Evolutionary conservation across 208 protist genomes (phyloP).

Genomic region (Trypanosoma vivax): DNA sequence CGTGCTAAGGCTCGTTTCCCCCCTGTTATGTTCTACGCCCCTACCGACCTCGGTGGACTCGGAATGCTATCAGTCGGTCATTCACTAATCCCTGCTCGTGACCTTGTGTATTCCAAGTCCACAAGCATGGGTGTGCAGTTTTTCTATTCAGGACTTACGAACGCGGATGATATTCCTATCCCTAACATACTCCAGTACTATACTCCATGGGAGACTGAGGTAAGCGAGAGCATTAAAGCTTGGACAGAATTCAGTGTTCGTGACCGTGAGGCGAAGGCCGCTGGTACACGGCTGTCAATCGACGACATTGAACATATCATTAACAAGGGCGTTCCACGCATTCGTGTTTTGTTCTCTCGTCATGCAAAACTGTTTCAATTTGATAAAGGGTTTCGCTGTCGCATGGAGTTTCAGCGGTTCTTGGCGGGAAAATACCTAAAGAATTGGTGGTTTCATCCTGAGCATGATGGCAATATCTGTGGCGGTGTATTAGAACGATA

Average conservation of each 20-base stretch:
- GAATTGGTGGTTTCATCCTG: conserved; percentile 99
- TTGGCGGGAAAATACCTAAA: conserved; percentile 97
- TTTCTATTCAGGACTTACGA: conserved; percentile 98
- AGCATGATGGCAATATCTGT: conserved; percentile 99
- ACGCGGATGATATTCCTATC: conserved; percentile 99
- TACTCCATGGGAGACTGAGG: conserved; percentile 99
- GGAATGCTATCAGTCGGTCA: conserved; percentile 99
- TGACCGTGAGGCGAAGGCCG: conserved; percentile 95
- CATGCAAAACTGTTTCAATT: conserved; percentile 99
- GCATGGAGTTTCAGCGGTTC: conserved; percentile 99
- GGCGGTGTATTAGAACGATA: conserved; percentile 99
- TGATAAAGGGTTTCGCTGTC: conserved; percentile 99
- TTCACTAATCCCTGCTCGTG: conserved; percentile 99
- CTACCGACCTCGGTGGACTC: conserved; percentile 97
- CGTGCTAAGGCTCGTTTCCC: conserved; percentile 99
- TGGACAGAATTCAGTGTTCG: conserved; percentile 99
- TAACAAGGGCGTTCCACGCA: conserved; percentile 99
- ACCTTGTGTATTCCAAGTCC: conserved; percentile 97
- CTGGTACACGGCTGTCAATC: conserved; percentile 96
- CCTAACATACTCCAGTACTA: conserved; percentile 99
- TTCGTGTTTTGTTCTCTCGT: conserved; percentile 99
- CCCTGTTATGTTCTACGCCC: conserved; percentile 99
- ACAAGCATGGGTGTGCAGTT: conserved; percentile 98
- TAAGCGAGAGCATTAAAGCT: conserved; percentile 99
- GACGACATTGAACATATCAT: conserved; percentile 99